Evolutionary conservation across 768 basidiomycete genomes (phyloP), one percentile per base, ranked within the genome.

Genomic region (Pisolithus orientalis): DNA sequence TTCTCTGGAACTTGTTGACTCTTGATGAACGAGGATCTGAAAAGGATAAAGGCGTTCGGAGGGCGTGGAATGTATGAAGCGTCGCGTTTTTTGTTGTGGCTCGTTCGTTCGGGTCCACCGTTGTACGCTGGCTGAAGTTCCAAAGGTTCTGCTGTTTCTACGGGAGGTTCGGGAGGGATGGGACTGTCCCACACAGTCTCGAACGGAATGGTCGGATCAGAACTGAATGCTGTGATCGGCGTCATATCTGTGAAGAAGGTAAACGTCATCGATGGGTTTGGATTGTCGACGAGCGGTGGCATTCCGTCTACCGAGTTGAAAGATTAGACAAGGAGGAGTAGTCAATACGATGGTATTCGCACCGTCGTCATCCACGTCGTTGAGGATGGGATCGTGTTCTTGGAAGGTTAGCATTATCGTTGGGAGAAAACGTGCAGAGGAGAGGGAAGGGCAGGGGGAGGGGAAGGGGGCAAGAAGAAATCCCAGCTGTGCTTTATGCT

Each of bases 1-100:
- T 82, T 80, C 37, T 80, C 84, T 2, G 87, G 83, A 47, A 89
- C 82, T 58, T 83, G 81, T 65, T 87, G 80, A 59, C 80, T 82
- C 31, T 78, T 76, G 65, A 90, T 87, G 70, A 90, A 89, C 29
- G 80, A 82, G 24, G 85, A 85, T 59, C 87, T 80, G 68, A 89
- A 90, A 66, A 90, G 83, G 59, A 90, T 90, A 71, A 90, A 90
- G 53, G 88, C 87, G 69, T 89, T 90, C 25, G 87, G 87, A 6
- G 88, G 87, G 45, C 88, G 83, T 39, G 87, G 88, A 67, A 90
- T 90, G 67, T 89, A 84, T 2, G 79, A 80, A 50, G 83, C 79
- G 60, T 85, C 83, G 50, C 82, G 79, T 62, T 80, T 79, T 72
- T 80, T 85, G 52, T 74, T 75, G 62, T 85, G 82, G 51, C 75